phyloP scores from a whole-genome alignment of 805 yeast species.

The Myxozyma monticola region DNA sequence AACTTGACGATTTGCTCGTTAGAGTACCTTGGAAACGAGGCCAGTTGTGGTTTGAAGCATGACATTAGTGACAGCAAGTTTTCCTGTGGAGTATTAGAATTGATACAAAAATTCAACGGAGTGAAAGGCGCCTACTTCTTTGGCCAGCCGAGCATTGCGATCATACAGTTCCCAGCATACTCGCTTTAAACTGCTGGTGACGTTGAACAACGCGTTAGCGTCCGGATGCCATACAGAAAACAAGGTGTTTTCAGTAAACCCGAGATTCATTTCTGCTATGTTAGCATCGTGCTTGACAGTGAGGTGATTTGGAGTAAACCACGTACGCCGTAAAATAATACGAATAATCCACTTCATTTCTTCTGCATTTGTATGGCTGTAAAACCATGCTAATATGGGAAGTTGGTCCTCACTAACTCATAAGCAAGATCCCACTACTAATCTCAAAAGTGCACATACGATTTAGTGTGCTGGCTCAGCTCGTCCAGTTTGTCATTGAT shows the following conservation, averaged over 20 bases:
- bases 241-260: constrained; percentile 59
- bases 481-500: constrained; percentile 51
- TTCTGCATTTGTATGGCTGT: constrained; percentile 54
- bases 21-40: constrained; percentile 54
- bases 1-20: constrained; percentile 50
- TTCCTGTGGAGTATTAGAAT: constrained; percentile 32
- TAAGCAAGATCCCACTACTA: background rate
- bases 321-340: constrained; percentile 59
- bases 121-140: constrained; percentile 44
- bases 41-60: constrained; percentile 77
- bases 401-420: constrained; percentile 42
- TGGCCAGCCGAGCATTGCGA: constrained; percentile 47
- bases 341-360: constrained; percentile 71
- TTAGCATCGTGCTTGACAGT: too few species aligned
- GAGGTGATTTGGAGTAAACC: constrained; percentile 36
- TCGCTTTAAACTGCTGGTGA: constrained; percentile 61
- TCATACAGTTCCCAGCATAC: constrained; percentile 62
- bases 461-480: constrained; percentile 41
- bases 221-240: constrained; percentile 75
- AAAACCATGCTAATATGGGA: constrained; percentile 50
- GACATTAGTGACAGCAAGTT: constrained; percentile 47
- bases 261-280: constrained; percentile 43
- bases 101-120: background rate
- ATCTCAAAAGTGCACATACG: background rate
- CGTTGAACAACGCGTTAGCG: constrained; percentile 61